Percentiles rank a stretch among this genome's conserved stretches.
Conservation (phyloP, 768 basidiomycete species). For the Leucocoprinus leucothites region DNA sequence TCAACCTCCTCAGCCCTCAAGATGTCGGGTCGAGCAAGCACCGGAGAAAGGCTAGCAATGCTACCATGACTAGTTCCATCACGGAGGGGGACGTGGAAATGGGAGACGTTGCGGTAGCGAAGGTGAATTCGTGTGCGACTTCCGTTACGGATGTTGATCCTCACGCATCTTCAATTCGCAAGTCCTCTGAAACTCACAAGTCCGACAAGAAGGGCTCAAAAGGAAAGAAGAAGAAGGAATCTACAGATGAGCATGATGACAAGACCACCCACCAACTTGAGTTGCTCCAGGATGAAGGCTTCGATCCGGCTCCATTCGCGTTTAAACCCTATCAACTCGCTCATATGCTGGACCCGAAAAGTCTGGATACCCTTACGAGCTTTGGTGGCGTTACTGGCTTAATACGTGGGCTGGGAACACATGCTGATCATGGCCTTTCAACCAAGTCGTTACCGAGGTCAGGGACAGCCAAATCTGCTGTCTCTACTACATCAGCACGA, state of each 20-base stretch:
- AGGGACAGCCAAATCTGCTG: constrained; percentile 9
- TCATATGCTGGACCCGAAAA: constrained; percentile 88
- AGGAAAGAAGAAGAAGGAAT: constrained; percentile 19
- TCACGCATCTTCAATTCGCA: constrained; percentile 9
- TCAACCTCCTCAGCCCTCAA: constrained; percentile 43
- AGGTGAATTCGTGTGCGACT: constrained; percentile 36
- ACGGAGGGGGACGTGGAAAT: constrained; percentile 53
- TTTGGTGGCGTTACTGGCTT: constrained; percentile 74
- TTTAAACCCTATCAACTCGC: constrained; percentile 78
- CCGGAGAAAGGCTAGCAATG: constrained; percentile 52
- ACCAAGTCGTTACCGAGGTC: constrained; percentile 14
- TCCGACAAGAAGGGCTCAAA: constrained; percentile 20
- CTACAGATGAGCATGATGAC: constrained; percentile 23
- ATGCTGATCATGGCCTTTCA: constrained; percentile 46
- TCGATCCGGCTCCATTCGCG: constrained; percentile 68
- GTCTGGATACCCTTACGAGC: constrained; percentile 53
- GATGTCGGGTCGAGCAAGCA: constrained; percentile 32
- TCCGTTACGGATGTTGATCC: constrained; percentile 31
- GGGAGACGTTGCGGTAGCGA: constrained; percentile 19
- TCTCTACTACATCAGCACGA: constrained; percentile 14
- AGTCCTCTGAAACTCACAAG: constrained; percentile 15
- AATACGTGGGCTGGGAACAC: constrained; percentile 71
- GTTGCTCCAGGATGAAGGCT: constrained; percentile 33
- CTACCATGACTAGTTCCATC: constrained; percentile 46
- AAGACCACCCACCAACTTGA: constrained; percentile 32